These are phyloP conservation scores for Plasmodium inui DNA, from an alignment of 169 alveolate genomes.

Conservation along the genomic window DNA sequence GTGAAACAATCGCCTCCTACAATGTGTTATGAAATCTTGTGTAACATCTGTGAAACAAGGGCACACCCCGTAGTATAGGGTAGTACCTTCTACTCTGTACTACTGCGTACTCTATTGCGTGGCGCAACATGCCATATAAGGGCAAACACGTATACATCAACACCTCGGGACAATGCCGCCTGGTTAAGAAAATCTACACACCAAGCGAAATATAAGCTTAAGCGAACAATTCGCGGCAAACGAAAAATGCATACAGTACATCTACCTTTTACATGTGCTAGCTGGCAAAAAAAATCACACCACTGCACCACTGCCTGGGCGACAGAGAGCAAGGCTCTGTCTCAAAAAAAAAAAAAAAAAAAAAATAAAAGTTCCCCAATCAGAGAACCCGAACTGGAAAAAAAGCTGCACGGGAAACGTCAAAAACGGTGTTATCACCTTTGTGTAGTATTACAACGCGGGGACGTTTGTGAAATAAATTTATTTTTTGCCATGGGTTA, in stretches of 20 bases:
- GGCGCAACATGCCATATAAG: neutral
- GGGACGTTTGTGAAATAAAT: neutral
- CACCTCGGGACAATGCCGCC: neutral
- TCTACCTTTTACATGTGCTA: neutral
- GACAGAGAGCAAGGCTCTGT: too few relatives aligned
- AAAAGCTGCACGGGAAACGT: neutral
- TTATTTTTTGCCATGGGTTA: neutral
- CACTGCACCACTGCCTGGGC: too few relatives aligned
- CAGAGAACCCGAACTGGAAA: neutral
- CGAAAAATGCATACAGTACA: neutral
- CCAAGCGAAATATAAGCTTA: neutral
- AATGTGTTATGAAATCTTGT: neutral
- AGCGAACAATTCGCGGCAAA: neutral
- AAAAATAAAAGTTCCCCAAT: neutral
- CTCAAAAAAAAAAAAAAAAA: conserved; percentile 20
- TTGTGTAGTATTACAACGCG: neutral
- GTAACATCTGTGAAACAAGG: neutral
- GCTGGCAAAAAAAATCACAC: neutral
- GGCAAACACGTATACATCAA: neutral
- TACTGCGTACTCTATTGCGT: neutral
- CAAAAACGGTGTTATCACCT: neutral
- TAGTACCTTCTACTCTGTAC: neutral
- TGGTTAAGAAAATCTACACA: conserved; percentile 22
- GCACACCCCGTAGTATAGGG: neutral
- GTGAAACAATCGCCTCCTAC: neutral